A percentile compares a stretch with the other conserved stretches of the same genome.
phyloP scores from a whole-genome alignment of 2,329 filamentous ascomycete genomes.

The Shiraia sp. region DNA sequence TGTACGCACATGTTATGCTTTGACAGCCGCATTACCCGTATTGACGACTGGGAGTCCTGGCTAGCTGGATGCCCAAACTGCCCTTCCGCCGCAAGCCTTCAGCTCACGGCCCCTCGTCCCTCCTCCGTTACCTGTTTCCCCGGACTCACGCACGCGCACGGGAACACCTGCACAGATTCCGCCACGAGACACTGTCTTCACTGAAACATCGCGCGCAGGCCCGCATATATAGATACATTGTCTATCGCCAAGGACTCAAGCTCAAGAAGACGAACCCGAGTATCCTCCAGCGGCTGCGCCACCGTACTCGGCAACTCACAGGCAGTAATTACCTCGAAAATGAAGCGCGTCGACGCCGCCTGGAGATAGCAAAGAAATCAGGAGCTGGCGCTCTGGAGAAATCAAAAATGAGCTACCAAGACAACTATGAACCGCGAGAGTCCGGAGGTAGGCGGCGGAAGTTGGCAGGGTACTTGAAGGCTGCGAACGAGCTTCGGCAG shows the following conservation, averaged over 20 bases:
- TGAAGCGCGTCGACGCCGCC: conserved; percentile 34
- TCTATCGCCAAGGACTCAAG: conserved; percentile 60
- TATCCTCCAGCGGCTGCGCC: conserved; percentile 37
- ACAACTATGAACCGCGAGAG: conserved; percentile 53
- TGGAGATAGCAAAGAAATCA: conserved; percentile 35
- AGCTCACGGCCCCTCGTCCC: conserved; percentile 35
- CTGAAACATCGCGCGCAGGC: conserved; percentile 74
- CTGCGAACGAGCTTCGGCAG: conserved; percentile 72
- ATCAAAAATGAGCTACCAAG: conserved; percentile 36
- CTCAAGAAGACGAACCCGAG: conserved; percentile 27
- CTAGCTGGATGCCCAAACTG: conserved; percentile 40
- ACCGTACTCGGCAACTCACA: conserved; percentile 36
- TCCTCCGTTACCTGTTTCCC: conserved; percentile 71
- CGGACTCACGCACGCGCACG: conserved; percentile 66
- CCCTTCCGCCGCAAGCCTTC: conserved; percentile 35
- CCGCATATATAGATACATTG: conserved; percentile 74
- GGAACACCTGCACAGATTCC: conserved; percentile 69
- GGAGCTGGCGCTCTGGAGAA: conserved; percentile 25
- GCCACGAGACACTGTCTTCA: conserved; percentile 72
- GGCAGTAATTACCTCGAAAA: conserved; percentile 36
- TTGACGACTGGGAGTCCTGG: conserved; percentile 12
- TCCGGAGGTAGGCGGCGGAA: conserved; percentile 76
- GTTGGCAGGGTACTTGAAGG: conserved; percentile 72
- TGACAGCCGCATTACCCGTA: too few species aligned
- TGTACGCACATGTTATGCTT: conserved; percentile 8